A percentile compares a stretch with the other conserved stretches of the same genome.
Evolutionary conservation across 139 green algal species (phyloP).

Genomic region (Chlamydomonas asymmetrica): DNA sequence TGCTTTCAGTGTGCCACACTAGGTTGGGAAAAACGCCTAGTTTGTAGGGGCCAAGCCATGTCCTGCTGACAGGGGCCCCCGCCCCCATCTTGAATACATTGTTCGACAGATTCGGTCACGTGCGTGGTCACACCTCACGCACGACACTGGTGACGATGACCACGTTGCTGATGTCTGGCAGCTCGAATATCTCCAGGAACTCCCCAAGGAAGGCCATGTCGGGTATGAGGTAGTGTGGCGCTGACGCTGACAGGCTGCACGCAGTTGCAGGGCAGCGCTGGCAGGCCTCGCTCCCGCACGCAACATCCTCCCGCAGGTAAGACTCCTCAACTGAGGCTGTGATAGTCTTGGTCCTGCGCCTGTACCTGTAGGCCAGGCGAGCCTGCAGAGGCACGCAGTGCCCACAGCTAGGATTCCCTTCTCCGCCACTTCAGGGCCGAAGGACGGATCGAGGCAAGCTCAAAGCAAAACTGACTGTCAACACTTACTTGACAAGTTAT

Average conservation of each 20-base stretch:
- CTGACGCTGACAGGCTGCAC: constrained; percentile 10
- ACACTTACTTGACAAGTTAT: constrained; percentile 11
- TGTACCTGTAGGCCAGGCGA: constrained; percentile 41
- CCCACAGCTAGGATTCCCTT: too few relatives aligned
- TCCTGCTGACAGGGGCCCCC: too few relatives aligned
- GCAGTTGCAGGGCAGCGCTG: not conserved
- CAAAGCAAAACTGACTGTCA: too few relatives aligned
- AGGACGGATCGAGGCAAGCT: too few relatives aligned
- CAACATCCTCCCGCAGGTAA: constrained; percentile 44
- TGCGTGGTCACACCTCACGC: constrained; percentile 14
- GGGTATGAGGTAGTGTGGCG: constrained; percentile 44
- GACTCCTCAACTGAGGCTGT: constrained; percentile 30
- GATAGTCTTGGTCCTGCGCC: constrained; percentile 39
- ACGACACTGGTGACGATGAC: constrained; percentile 39
- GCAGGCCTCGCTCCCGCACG: constrained; percentile 34
- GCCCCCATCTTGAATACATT: too few relatives aligned
- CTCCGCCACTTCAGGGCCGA: too few relatives aligned
- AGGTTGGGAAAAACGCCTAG: too few relatives aligned
- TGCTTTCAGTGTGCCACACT: too few relatives aligned
- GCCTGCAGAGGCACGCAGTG: not conserved
- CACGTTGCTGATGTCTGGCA: constrained; percentile 33
- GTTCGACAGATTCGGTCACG: too few relatives aligned
- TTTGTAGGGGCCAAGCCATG: too few relatives aligned
- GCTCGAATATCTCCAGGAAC: constrained; percentile 58
- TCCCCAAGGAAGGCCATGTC: constrained; percentile 36